A percentile compares a stretch with the other conserved stretches of the same genome.
Evolutionary conservation across 2,329 filamentous ascomycete species (phyloP).

Genomic region (Ophiostoma perfectum): DNA sequence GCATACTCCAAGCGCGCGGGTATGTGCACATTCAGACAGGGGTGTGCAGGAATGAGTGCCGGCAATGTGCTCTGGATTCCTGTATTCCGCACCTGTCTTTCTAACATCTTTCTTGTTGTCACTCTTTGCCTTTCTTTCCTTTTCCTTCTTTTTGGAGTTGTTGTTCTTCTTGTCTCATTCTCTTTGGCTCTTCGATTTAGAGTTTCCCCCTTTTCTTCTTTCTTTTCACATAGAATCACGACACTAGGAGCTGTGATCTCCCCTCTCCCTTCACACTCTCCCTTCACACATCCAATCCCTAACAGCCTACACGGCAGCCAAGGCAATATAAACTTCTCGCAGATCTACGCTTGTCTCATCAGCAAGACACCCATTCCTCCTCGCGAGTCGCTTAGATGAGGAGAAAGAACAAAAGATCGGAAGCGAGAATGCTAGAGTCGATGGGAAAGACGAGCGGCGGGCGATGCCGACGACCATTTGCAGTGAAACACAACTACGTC

Average conservation of each 20-base stretch:
- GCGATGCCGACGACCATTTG: too few relatives aligned
- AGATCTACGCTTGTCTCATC: too few relatives aligned
- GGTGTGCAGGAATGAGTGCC: neutral
- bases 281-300: too few relatives aligned
- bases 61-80: neutral
- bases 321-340: too few relatives aligned
- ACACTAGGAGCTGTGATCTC: neutral
- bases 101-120: neutral
- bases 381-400: too few relatives aligned
- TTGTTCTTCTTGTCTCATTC: neutral
- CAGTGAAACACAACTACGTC: too few relatives aligned
- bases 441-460: too few relatives aligned
- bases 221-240: neutral
- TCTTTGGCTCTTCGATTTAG: neutral
- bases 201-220: neutral
- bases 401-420: too few relatives aligned
- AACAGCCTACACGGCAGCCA: too few relatives aligned
- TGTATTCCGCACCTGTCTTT: neutral
- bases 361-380: too few relatives aligned
- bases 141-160: neutral
- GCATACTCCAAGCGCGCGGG: constrained; percentile 2
- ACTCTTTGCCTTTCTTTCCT: neutral
- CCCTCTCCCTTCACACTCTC: too few relatives aligned
- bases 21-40: constrained; percentile 4
- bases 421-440: too few relatives aligned